Base-by-base conservation (phyloP, 805 yeast genomes). In the Starmera quercuum region DNA sequence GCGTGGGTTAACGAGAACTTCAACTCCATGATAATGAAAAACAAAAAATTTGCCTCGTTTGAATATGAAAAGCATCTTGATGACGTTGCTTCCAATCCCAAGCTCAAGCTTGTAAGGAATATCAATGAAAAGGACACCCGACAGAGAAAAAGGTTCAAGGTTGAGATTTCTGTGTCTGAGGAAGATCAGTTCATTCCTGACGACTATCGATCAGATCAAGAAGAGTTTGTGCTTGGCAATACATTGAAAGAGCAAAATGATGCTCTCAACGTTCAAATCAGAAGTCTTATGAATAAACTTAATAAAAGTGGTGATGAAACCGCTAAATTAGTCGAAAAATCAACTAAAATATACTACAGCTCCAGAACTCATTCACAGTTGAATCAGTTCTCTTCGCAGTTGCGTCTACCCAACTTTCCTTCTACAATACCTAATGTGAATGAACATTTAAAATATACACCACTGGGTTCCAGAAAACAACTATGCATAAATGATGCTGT, bases 281-380 rank as follows among this genome's bases (percentile, higher is more conserved):
- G 64, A 28, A 45, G 47, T 4, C 48, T 83, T 26, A 41, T 80
- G 30, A 54, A 58, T 6, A 66, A 68, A 39, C 58, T 74, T 0
- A 67, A 54, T 9, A 45, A 51, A 6, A 37, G 38, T n/a, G 41
- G 29, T 10, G 41, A 38, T 8, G 38, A 31, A 7, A 22, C 36
- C 39, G 42, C 38, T 20, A 24, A 42, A 13, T 26, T 47, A 41
- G 29, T 54, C 40, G 46, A 43, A 7, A 56, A 59, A 14, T 57
- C 73, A 0, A 47, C 63, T 1, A 72, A 77, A 44, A 73, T 88
- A 2, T 73, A 59, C 44, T 87, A 78, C 50, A 68, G 95, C 0
- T 85, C 96, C 2, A 64, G 97, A 55, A 88, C 97, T 0, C 97
- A 88, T 49, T 84, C 96, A 0, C 97, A 88, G 52, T 61, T 88